Percentiles rank a stretch among this genome's conserved stretches.
These are phyloP conservation scores for Fusarium chuoi DNA, from an alignment of 2,329 filamentous ascomycete species.

Conservation along the genomic window DNA sequence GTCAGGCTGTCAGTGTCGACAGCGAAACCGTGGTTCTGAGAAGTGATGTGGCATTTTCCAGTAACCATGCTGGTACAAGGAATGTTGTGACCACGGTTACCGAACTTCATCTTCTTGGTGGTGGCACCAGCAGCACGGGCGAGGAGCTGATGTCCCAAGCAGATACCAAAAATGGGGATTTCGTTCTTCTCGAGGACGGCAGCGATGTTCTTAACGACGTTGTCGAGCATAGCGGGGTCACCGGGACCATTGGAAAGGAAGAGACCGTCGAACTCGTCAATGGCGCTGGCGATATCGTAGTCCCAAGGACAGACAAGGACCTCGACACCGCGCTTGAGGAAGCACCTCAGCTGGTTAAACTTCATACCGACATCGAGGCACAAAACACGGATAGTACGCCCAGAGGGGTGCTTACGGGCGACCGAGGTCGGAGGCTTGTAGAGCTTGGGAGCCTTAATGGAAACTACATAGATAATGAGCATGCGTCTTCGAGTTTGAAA, in stretches of 20 bases:
- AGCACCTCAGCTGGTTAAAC: slow-evolving; percentile 95
- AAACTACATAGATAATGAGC: slow-evolving; percentile 72
- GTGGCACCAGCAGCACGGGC: slow-evolving; percentile 86
- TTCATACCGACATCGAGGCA: slow-evolving; percentile 98
- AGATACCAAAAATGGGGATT: slow-evolving; percentile 95
- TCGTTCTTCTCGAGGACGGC: slow-evolving; percentile 80
- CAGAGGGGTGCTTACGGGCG: slow-evolving; percentile 86
- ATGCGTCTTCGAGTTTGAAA: slow-evolving; percentile 40
- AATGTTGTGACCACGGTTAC: slow-evolving; percentile 98
- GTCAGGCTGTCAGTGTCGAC: slow-evolving; percentile 84
- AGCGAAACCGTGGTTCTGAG: slow-evolving; percentile 97
- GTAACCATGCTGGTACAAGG: slow-evolving; percentile 96
- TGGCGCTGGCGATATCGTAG: slow-evolving; percentile 85
- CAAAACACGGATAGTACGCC: slow-evolving; percentile 85
- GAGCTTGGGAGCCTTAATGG: slow-evolving; percentile 84
- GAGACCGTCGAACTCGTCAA: slow-evolving; percentile 90
- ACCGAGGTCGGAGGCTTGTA: slow-evolving; percentile 79
- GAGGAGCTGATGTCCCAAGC: slow-evolving; percentile 92
- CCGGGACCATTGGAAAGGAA: slow-evolving; percentile 98
- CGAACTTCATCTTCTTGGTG: slow-evolving; percentile 98
- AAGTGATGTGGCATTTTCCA: slow-evolving; percentile 98
- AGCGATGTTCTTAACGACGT: slow-evolving; percentile 82
- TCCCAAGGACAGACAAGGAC: slow-evolving; percentile 96
- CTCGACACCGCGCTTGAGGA: slow-evolving; percentile 90
- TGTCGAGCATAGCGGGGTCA: slow-evolving; percentile 86